Evolutionary conservation across 2,329 filamentous ascomycete species (phyloP).

Genomic region (Sarocladium kiliense): DNA sequence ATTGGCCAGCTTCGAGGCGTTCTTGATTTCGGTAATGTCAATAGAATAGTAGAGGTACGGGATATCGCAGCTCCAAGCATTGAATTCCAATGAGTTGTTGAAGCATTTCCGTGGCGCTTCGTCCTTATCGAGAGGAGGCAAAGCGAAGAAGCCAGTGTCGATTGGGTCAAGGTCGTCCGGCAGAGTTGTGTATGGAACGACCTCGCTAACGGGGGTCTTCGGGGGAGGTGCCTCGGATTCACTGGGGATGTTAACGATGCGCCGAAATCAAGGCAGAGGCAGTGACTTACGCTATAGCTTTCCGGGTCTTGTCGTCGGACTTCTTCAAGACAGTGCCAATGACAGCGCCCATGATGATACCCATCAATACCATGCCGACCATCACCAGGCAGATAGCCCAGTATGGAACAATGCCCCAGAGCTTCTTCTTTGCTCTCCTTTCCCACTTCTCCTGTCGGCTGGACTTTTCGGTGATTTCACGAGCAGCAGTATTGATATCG

Average conservation of each 20-base stretch:
- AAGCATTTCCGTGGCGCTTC: slow-evolving; percentile 52
- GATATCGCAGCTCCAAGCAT: slow-evolving; percentile 61
- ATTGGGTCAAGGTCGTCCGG: slow-evolving; percentile 39
- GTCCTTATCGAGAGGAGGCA: slow-evolving; percentile 49
- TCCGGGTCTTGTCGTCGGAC: slow-evolving; percentile 13
- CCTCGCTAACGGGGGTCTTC: slow-evolving; percentile 38
- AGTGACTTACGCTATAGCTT: slow-evolving; percentile 8
- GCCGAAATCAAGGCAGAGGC: neutral
- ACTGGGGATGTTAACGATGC: slow-evolving; percentile 10
- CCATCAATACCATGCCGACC: slow-evolving; percentile 45
- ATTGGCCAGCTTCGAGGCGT: slow-evolving; percentile 22
- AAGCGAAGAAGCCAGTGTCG: slow-evolving; percentile 47
- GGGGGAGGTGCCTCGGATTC: slow-evolving; percentile 19
- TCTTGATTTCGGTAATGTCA: slow-evolving; percentile 27
- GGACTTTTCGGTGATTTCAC: slow-evolving; percentile 42
- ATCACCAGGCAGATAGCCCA: slow-evolving; percentile 53
- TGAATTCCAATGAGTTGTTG: slow-evolving; percentile 45
- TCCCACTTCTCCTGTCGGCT: slow-evolving; percentile 44
- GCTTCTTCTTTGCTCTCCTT: slow-evolving; percentile 44
- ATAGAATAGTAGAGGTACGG: slow-evolving; percentile 39
- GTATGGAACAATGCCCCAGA: slow-evolving; percentile 55
- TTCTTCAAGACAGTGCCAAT: slow-evolving; percentile 17
- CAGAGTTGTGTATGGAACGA: slow-evolving; percentile 42
- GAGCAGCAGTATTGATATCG: slow-evolving; percentile 48
- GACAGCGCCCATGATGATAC: slow-evolving; percentile 52